A percentile compares a stretch with the other conserved stretches of the same genome.
phyloP scores from a whole-genome alignment of 371 early-diverging fungal species.

The Rhizopus sp. region DNA sequence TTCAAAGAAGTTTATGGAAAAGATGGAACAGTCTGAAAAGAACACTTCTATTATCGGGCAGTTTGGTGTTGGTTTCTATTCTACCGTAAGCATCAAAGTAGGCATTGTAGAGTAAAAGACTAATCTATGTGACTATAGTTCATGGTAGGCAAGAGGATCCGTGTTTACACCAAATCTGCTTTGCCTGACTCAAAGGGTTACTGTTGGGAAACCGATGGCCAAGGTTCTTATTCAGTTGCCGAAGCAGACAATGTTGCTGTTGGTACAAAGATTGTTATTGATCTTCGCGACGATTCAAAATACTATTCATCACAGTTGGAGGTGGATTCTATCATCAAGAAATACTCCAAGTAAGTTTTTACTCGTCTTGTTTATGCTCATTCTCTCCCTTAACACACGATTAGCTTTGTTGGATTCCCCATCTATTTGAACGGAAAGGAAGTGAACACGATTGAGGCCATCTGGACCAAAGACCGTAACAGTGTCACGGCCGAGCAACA shows the following conservation, averaged over 20 bases:
- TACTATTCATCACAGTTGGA: constrained; percentile 79
- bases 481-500: constrained; percentile 89
- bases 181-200: constrained; percentile 75
- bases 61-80: constrained; percentile 96
- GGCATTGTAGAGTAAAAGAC: too few species aligned
- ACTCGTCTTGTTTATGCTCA: not conserved
- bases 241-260: constrained; percentile 76
- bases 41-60: constrained; percentile 94
- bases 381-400: not conserved
- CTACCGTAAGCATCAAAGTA: constrained; percentile 51
- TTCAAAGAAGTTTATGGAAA: constrained; percentile 87
- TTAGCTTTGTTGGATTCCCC: constrained; percentile 92
- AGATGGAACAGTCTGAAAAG: constrained; percentile 67
- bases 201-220: constrained; percentile 85
- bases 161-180: constrained; percentile 80
- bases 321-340: constrained; percentile 84
- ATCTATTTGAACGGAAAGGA: constrained; percentile 80
- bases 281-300: constrained; percentile 88
- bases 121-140: constrained; percentile 48
- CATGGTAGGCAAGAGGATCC: constrained; percentile 85
- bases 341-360: constrained; percentile 79
- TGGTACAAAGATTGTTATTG: constrained; percentile 95
- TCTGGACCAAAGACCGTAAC: constrained; percentile 89
- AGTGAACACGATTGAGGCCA: constrained; percentile 88
- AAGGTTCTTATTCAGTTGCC: constrained; percentile 76